Evolutionary conservation across 345 rosid genomes (phyloP), one percentile per base, ranked within the genome.

Genomic region (Hypericum perforatum): DNA sequence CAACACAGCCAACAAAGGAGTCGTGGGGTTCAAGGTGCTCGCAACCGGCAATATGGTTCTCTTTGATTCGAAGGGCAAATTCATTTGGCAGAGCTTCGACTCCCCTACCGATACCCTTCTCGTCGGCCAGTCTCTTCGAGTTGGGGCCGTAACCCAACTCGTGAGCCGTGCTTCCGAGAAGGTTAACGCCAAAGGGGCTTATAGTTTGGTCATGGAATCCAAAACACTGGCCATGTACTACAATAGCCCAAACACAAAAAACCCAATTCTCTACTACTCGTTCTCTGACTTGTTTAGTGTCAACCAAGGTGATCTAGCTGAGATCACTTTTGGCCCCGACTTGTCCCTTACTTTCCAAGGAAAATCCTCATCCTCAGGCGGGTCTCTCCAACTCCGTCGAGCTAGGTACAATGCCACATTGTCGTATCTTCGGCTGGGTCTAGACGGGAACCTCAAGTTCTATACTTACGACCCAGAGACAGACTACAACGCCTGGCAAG

Each of bases 31-130:
- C 59, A 58, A 76, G 11, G 12, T 87, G 13, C 68, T 80, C 5
- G 49, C 71, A 8, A 80, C 63, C 49, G 94, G 96, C 7, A 78
- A 82, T 71, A 71, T 82, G 67, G 90, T 87, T 13, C 73, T 84
- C 2, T 41, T 59, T 32, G 75, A 84, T 15, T 14, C 76, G 0
- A 66, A 58, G 6, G 80, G 76, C 1, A 69, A 63, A 2, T 84
- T 73, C 29, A 55, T 78, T 16, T 82, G 85, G 85, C 82, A 81
- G 41, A 78, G 82, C 46, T 84, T 84, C 54, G 76, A 77, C 32
- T 22, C 48, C 14, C 91, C 88, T 0, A 77, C 81, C 1, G 91
- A 82, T 10, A 78, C 86, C 3, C 77, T 86, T 38, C 70, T 86
- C 15, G 77, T 73, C 14, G 82, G 78, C 5, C 89, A 82, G 15